Evolutionary conservation across 768 basidiomycete species (phyloP), one percentile per base, ranked within the genome.

Genomic region (Lentinula sp.): DNA sequence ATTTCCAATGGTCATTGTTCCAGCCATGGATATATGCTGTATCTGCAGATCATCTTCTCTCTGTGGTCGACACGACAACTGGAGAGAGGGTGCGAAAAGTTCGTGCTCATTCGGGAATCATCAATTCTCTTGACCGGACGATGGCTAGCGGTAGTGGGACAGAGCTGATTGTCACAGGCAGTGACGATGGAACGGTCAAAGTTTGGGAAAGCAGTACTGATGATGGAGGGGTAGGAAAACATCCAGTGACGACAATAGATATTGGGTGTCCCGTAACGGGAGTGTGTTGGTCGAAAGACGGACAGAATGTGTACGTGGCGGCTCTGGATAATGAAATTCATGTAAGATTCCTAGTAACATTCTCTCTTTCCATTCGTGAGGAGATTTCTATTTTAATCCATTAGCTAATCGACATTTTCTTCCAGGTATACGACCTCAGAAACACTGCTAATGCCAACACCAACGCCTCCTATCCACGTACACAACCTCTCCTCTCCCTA

Each of bases 321-420:
- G 94, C 91, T 13, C 73, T 98, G 67, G 96, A 99, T 74, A 99
- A 99, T 66, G 93, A 94, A 72, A 88, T 99, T 63, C 95, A 98
- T 71, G 95, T 96, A 68, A 65, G 90, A 81, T 6, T 48, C 18
- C 16, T 48, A 10, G 5, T 9, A 2, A 20, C 4, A 9, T 2
- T 48, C 12, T 20, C 7, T 45, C 37, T 6, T 42, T 28, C 53
- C 56, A 41, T 53, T 39, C 55, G 61, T 12, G 3, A 57, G 23
- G 23, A 3, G 32, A 61, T 42, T 51, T 62, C 62, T 57, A 45
- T 62, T 51, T 46, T 58, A 60, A 50, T 57, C 54, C 28, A n/a
- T 58, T 60, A 12, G 36, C 23, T 15, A 10, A n/a, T 41, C 49
- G 15, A 12, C 20, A 37, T 18, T 45, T 35, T 36, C n/a, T 18